A percentile compares a stretch with the other conserved stretches of the same genome.
phyloP scores from a whole-genome alignment of 305 asterid species.

The Fraxinus albicans region DNA sequence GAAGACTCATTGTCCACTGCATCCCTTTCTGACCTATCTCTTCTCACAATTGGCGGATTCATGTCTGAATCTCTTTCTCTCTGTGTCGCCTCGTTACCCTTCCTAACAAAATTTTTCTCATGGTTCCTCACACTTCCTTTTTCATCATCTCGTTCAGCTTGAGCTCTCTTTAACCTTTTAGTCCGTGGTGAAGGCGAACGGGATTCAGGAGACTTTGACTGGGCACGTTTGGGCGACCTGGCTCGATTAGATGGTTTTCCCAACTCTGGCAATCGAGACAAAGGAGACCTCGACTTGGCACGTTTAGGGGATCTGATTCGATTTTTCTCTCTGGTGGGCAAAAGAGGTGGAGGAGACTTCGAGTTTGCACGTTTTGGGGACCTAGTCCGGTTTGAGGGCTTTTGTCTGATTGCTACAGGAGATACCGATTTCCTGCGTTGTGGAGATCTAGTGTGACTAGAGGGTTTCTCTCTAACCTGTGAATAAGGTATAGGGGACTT shows the following conservation, averaged over 20 bases:
- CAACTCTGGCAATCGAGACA: conserved; percentile 22
- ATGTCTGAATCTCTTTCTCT: conserved; percentile 52
- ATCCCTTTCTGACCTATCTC: conserved; percentile 56
- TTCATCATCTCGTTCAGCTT: conserved; percentile 52
- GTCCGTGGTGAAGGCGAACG: conserved; percentile 68
- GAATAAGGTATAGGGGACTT: conserved; percentile 59
- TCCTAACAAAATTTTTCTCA: conserved; percentile 45
- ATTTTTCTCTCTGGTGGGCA: conserved; percentile 30
- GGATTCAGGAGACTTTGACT: conserved; percentile 32
- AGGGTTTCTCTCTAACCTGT: conserved; percentile 51
- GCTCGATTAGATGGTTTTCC: conserved; percentile 8
- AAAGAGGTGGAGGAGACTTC: conserved; percentile 49
- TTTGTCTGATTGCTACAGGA: conserved; percentile 45
- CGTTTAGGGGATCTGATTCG: conserved; percentile 38
- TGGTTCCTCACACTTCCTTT: conserved; percentile 46
- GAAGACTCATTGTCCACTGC: conserved; percentile 50
- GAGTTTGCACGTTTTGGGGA: conserved; percentile 50
- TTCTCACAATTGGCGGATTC: conserved; percentile 35
- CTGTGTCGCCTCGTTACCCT: conserved; percentile 40
- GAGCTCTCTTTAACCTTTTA: conserved; percentile 61
- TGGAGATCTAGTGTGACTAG: conserved; percentile 52
- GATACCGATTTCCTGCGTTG: conserved; percentile 45
- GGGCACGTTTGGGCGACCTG: conserved; percentile 14
- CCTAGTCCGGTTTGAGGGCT: conserved; percentile 38
- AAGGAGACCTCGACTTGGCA: conserved; percentile 27